Conservation (phyloP, 2,329 filamentous ascomycete genomes). For the Venturia asperata region DNA sequence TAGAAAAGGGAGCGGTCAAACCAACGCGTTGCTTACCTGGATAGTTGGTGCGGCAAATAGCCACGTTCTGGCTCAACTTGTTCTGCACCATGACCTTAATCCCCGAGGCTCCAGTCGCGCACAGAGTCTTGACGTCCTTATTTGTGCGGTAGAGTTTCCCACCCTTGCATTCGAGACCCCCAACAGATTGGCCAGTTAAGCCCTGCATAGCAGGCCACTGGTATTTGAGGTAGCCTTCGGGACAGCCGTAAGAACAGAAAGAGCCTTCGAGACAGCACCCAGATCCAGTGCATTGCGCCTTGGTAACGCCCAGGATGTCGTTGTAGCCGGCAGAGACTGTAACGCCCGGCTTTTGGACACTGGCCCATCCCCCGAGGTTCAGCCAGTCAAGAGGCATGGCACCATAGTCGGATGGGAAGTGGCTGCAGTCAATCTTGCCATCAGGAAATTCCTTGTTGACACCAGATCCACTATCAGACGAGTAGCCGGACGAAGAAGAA, state of each 20-base stretch:
- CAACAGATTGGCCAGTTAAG: conserved; percentile 71
- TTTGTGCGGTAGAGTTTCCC: conserved; percentile 76
- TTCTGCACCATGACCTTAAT: conserved; percentile 64
- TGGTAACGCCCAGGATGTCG: conserved; percentile 59
- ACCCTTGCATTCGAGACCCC: conserved; percentile 74
- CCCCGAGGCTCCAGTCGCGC: conserved; percentile 62
- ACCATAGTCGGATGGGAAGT: conserved; percentile 77
- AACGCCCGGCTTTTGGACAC: conserved; percentile 57
- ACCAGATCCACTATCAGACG: conserved; percentile 1
- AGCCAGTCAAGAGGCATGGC: conserved; percentile 65
- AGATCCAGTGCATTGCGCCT: conserved; percentile 49
- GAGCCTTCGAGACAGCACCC: conserved; percentile 53
- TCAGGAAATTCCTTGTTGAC: conserved; percentile 58
- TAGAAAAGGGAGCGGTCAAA: not conserved
- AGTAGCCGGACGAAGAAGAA: not conserved
- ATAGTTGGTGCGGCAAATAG: conserved; percentile 93
- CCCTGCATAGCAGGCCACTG: conserved; percentile 84
- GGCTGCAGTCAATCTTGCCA: conserved; percentile 60
- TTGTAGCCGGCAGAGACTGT: conserved; percentile 34
- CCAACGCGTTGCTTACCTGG: conserved; percentile 53
- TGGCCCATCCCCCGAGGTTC: conserved; percentile 66
- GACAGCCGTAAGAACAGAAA: conserved; percentile 92
- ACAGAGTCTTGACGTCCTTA: conserved; percentile 59
- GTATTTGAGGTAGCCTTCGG: conserved; percentile 80
- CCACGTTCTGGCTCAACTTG: conserved; percentile 57